A percentile compares a stretch with the other conserved stretches of the same genome.
Evolutionary conservation across 2,329 filamentous ascomycete genomes (phyloP).

Genomic region (Helicocarpus griseus): DNA sequence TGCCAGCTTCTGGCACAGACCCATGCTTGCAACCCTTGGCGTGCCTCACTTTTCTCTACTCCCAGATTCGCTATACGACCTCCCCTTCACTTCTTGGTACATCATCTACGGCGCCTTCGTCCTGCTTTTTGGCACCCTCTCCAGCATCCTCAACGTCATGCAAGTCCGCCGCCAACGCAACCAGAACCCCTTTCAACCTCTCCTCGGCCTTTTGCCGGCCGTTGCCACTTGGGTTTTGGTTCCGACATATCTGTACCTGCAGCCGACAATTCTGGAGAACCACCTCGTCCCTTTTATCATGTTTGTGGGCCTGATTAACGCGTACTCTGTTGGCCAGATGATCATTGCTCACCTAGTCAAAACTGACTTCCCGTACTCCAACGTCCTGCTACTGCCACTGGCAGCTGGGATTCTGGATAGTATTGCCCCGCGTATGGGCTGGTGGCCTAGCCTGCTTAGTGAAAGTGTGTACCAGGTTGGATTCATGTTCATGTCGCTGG

Average conservation of each 20-base stretch:
- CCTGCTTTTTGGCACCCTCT: conserved; percentile 71
- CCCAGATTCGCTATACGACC: conserved; percentile 61
- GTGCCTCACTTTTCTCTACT: conserved; percentile 55
- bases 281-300: conserved; percentile 85
- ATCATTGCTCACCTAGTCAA: conserved; percentile 90
- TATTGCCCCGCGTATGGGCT: conserved; percentile 57
- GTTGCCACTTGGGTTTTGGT: conserved; percentile 68
- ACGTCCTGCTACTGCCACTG: conserved; percentile 71
- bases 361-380: conserved; percentile 79
- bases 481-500: conserved; percentile 81
- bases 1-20: conserved; percentile 85
- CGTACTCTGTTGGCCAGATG: conserved; percentile 90
- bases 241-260: conserved; percentile 68
- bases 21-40: conserved; percentile 63
- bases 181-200: conserved; percentile 55
- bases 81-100: conserved; percentile 88
- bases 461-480: conserved; percentile 77
- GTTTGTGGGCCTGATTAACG: conserved; percentile 83
- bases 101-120: conserved; percentile 76
- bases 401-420: conserved; percentile 71
- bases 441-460: conserved; percentile 70
- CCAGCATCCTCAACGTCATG: conserved; percentile 71
- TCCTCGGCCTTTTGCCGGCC: conserved; percentile 77
- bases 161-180: conserved; percentile 63
- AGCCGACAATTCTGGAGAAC: conserved; percentile 69